Base-by-base conservation (phyloP, 805 yeast species). In the Grigorovia transvaalensis region DNA sequence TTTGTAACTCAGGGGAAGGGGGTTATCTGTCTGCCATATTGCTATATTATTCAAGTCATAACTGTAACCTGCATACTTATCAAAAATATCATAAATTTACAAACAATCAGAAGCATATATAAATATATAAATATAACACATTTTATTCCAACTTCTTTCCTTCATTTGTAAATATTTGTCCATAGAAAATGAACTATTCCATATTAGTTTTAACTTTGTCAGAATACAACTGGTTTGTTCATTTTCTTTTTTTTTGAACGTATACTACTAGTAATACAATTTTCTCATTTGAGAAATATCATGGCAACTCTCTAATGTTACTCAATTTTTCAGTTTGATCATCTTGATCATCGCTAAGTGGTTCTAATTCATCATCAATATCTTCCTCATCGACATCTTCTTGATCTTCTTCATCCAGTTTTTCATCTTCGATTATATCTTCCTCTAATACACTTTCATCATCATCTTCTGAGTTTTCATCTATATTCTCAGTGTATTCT, bases 371-470 rank as follows among this genome's bases (percentile, higher is more conserved):
- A n/a, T 51, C 53, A 30, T 47, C 54, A 35, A 53, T 63, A 17
- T 60, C 66, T 12, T 56, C 61, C 9, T 51, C 61, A 23, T 49
- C 54, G 1, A 47, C 57, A 3, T 52, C 51, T 2, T 49, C 33
- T n/a, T 49, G 52, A 4, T 54, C 56, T 12, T 52, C 57, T 12
- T 49, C 55, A 15, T 50, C 57, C 5, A 56, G 59, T n/a, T 45
- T 59, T 8, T 51, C 59, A 2, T 43, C 55, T 2, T 61, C 58
- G 4, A 56, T 61, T 8, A 54, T 63, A 45, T 50, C 62, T 11
- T 48, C 57, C 17, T 55, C 60, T 9, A 46, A 45, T 19, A 46
- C 51, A 45, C 43, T 47, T 17, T 30, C 30, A 8, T 44, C 30
- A 12, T 44, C 46, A 17, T 44, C 23, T 8, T 23, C 17, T 13